Evolutionary conservation across 257 asterid species (phyloP), one percentile per base, ranked within the genome.

Genomic region (Orobanche coerulescens): DNA sequence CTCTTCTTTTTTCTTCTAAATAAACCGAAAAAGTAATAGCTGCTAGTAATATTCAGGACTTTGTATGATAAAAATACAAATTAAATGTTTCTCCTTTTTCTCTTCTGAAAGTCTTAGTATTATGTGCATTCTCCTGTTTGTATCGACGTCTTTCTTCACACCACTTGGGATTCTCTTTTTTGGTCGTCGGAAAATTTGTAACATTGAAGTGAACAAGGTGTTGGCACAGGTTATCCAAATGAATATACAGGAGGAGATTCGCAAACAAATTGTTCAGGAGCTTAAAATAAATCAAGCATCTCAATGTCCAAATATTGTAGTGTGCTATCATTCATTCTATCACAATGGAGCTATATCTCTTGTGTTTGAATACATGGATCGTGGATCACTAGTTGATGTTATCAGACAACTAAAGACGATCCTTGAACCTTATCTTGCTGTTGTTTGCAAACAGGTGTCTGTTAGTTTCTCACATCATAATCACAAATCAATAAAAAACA

Each of bases 221-320:
- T 55, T 51, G 53, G 49, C 31, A 66, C 86, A 93, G 98, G 88
- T 84, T 71, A 93, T 93, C 78, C 97, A 89, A 84, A 89, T 93
- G 97, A 89, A 75, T 63, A 81, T 93, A 74, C 95, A 89, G 70
- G 99, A 93, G 75, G 97, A 89, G 67, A 84, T 86, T 15, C 99
- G 97, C 37, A 87, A 93, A 77, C 99, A 89, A 75, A 93, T 93
- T 46, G 97, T 89, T 65, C 97, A 93, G 79, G 97, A 93, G 88
- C 90, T 93, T 61, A 93, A 93, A 82, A 89, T 93, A 59, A 93
- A 93, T 70, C 96, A 84, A 78, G 91, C 90, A 49, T 81, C 97
- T 49, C 96, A 80, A 66, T 89, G 99, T 72, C 78, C 96, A 14
- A 81, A 86, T 62, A 84, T 87, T 66, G 99, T 93, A 13, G 94